A percentile compares a stretch with the other conserved stretches of the same genome.
Evolutionary conservation across 257 asterid species (phyloP).

Genomic region (Capsicum chinense): DNA sequence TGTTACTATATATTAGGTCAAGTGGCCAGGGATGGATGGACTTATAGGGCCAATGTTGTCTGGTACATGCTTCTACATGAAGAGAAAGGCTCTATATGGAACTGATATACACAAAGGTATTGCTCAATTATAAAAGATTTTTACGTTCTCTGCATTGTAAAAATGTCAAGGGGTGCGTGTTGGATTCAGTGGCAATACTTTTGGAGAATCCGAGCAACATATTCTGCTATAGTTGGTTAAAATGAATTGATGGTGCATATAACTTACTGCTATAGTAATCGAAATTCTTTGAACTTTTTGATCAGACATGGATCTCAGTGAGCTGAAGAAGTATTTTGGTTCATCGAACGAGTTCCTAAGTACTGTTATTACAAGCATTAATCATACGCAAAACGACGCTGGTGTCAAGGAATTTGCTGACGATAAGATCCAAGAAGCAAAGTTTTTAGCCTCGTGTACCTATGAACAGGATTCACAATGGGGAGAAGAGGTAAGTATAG

Average conservation of each 20-base stretch:
- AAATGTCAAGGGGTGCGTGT: neutral
- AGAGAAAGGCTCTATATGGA: slow-evolving; percentile 56
- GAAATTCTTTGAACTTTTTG: neutral
- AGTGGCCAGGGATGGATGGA: slow-evolving; percentile 60
- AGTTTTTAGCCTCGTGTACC: slow-evolving; percentile 53
- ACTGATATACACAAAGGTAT: slow-evolving; percentile 25
- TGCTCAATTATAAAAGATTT: neutral
- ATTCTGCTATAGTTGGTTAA: neutral
- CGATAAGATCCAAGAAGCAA: slow-evolving; percentile 35
- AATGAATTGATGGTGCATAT: slow-evolving; percentile 7
- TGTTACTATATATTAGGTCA: slow-evolving; percentile 39
- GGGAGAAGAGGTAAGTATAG: slow-evolving; percentile 59
- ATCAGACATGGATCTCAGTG: slow-evolving; percentile 45
- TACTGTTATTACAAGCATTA: slow-evolving; percentile 40
- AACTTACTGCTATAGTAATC: neutral
- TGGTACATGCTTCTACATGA: slow-evolving; percentile 63
- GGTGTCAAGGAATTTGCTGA: neutral
- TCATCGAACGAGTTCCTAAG: slow-evolving; percentile 57
- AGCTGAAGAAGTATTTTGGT: slow-evolving; percentile 54
- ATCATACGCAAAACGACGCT: neutral
- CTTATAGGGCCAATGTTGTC: slow-evolving; percentile 52
- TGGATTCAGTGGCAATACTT: neutral
- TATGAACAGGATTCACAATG: slow-evolving; percentile 57
- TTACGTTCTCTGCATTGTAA: neutral
- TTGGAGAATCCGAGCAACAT: too few relatives aligned